Evolutionary conservation across 2,329 filamentous ascomycete species (phyloP).

Genomic region (Nothomitra cinnamomea): DNA sequence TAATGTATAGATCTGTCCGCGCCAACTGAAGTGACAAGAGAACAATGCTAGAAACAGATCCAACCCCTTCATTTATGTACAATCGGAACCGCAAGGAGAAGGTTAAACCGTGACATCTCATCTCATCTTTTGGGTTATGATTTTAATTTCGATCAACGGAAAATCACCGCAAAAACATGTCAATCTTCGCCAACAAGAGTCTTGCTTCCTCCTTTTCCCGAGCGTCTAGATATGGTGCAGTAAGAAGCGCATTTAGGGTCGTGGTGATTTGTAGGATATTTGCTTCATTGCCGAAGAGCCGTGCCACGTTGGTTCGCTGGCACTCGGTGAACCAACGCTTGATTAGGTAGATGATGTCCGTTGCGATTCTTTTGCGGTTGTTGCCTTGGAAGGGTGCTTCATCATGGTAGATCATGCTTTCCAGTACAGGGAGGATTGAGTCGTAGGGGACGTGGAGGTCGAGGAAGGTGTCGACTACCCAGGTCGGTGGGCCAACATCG

Average conservation of each 20-base stretch:
- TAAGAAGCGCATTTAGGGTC: slow-evolving; percentile 18
- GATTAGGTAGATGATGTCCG: slow-evolving; percentile 44
- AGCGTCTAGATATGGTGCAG: slow-evolving; percentile 6
- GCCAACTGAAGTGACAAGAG: too few species aligned
- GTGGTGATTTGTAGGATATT: slow-evolving; percentile 33
- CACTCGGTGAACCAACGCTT: slow-evolving; percentile 43
- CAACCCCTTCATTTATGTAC: too few species aligned
- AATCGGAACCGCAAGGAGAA: too few species aligned
- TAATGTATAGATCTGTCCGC: too few species aligned
- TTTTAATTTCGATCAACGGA: too few species aligned
- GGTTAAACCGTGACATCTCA: too few species aligned
- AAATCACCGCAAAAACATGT: not conserved
- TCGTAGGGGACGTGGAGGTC: slow-evolving; percentile 45
- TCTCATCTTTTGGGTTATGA: too few species aligned
- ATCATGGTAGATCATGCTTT: slow-evolving; percentile 50
- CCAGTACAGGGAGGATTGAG: slow-evolving; percentile 41
- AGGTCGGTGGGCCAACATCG: slow-evolving; percentile 30
- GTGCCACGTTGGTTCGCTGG: slow-evolving; percentile 32
- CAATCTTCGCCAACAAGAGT: not conserved
- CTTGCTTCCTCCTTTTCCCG: slow-evolving; percentile 8
- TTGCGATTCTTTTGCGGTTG: slow-evolving; percentile 38
- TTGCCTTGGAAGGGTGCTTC: slow-evolving; percentile 45
- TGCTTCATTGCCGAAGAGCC: slow-evolving; percentile 42
- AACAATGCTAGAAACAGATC: too few species aligned
- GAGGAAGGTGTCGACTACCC: slow-evolving; percentile 49